Evolutionary conservation across 768 basidiomycete genomes (phyloP).

Genomic region (Mycena capillaripes): DNA sequence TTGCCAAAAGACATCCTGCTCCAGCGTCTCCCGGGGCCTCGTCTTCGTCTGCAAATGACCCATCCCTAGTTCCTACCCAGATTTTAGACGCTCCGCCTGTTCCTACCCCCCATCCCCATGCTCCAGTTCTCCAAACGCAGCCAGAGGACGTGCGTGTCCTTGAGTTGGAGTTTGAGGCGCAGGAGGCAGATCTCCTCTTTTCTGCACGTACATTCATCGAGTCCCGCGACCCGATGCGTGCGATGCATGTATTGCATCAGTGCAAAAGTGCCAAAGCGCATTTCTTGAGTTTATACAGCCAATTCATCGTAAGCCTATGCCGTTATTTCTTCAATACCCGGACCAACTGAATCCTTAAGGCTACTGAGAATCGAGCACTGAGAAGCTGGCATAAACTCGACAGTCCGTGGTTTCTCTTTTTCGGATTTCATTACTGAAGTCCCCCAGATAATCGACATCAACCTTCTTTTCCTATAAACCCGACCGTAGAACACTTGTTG

Average conservation of each 20-base stretch:
- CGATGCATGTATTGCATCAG: conserved; percentile 71
- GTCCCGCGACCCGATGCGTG: conserved; percentile 83
- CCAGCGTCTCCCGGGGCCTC: conserved; percentile 48
- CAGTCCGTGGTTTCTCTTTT: conserved; percentile 59
- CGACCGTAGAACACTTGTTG: conserved; percentile 69
- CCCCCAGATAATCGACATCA: conserved; percentile 76
- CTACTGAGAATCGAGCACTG: conserved; percentile 85
- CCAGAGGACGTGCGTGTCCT: conserved; percentile 50
- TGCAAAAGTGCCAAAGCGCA: conserved; percentile 80
- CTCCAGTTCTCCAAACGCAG: conserved; percentile 48
- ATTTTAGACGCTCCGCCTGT: conserved; percentile 34
- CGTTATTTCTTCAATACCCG: conserved; percentile 19
- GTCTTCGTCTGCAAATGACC: conserved; percentile 38
- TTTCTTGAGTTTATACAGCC: conserved; percentile 86
- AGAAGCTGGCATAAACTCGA: conserved; percentile 89
- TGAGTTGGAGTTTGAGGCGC: conserved; percentile 64
- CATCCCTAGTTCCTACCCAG: conserved; percentile 37
- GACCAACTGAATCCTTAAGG: conserved; percentile 58
- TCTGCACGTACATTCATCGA: conserved; percentile 83
- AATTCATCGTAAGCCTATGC: conserved; percentile 80
- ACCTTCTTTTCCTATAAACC: conserved; percentile 76
- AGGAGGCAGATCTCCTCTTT: conserved; percentile 81
- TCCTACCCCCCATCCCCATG: conserved; percentile 50
- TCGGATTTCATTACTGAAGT: not conserved
- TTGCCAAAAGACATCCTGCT: conserved; percentile 50